phyloP scores from a whole-genome alignment of 1,284 basidiomycete genomes.

The Tausonia pullulans region DNA sequence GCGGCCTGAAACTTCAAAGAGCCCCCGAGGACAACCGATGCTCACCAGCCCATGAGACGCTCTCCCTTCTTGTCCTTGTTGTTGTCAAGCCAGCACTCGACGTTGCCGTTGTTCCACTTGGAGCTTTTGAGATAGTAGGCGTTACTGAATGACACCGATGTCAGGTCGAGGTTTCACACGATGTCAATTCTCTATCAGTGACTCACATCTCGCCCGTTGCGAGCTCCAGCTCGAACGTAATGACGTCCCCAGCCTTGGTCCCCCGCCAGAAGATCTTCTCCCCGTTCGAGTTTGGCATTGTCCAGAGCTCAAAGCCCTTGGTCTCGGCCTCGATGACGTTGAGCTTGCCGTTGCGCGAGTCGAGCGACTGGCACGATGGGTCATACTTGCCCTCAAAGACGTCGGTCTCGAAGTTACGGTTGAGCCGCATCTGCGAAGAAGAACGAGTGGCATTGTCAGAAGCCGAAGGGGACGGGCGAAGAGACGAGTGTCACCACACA shows the following conservation, averaged over 20 bases:
- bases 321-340: neutral
- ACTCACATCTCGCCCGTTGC: constrained; percentile 3
- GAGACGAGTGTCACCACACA: neutral
- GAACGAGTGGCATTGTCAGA: neutral
- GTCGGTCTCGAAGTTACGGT: constrained; percentile 1
- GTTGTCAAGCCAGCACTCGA: constrained; percentile 7
- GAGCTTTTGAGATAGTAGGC: constrained; percentile 1
- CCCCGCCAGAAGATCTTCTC: constrained; percentile 6
- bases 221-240: constrained; percentile 3
- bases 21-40: neutral
- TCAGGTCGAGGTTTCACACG: neutral
- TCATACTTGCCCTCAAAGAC: neutral
- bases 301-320: constrained; percentile 2
- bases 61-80: neutral
- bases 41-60: neutral
- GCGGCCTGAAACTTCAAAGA: neutral
- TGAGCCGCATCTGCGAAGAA: neutral
- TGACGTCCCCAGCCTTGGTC: neutral
- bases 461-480: neutral
- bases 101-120: neutral
- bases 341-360: neutral
- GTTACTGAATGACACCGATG: neutral
- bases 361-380: neutral
- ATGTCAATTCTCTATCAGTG: too few relatives aligned
- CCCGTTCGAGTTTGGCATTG: neutral